Conservation (phyloP, 306 rosid species). For the Corylus avellana region DNA sequence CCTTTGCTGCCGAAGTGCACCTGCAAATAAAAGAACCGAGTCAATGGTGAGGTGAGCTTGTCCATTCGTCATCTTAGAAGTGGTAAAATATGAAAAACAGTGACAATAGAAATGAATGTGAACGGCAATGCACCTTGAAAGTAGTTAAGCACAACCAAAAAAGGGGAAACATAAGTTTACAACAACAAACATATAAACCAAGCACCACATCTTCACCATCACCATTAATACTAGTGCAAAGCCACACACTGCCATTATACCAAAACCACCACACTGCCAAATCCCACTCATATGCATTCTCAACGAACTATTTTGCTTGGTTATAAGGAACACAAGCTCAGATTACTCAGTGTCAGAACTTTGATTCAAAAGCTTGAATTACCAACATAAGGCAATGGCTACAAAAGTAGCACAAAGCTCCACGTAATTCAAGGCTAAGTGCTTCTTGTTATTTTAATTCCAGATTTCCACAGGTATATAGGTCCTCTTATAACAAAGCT, state of each 20-base stretch:
- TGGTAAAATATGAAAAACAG: not conserved
- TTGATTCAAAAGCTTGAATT: constrained; percentile 1
- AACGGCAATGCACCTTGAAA: not conserved
- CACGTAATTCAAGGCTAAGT: not conserved
- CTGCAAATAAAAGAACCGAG: constrained; percentile 43
- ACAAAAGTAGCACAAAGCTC: not conserved
- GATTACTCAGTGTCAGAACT: not conserved
- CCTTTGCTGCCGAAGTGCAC: constrained; percentile 68
- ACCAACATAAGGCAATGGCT: not conserved
- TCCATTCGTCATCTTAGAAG: not conserved
- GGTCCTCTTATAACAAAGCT: constrained; percentile 1
- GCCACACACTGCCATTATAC: not conserved
- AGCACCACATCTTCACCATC: constrained; percentile 3
- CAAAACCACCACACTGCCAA: not conserved
- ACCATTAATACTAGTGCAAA: not conserved
- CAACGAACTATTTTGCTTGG: not conserved
- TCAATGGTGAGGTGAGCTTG: constrained; percentile 17
- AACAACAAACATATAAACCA: not conserved
- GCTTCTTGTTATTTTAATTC: not conserved
- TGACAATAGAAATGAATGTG: not conserved
- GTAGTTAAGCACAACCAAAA: not conserved
- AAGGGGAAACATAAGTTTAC: not conserved
- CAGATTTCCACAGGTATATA: not conserved
- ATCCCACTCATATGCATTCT: not conserved
- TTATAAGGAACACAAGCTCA: not conserved